Evolutionary conservation across 2,329 filamentous ascomycete species (phyloP).

Genomic region (Penicillium sp.): DNA sequence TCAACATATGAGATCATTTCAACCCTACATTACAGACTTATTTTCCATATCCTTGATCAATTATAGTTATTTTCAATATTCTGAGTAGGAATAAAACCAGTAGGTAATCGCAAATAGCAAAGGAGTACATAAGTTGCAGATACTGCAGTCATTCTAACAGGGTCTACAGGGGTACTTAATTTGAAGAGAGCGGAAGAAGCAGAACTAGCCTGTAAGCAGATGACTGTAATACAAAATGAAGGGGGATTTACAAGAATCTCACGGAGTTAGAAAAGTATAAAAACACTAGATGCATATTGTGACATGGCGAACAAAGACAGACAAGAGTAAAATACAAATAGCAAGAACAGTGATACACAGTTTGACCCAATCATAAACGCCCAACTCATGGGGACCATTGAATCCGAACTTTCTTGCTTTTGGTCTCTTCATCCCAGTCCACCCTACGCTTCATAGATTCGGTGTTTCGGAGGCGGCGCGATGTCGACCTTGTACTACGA

Average conservation of each 20-base stretch:
- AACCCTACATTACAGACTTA: too few species aligned
- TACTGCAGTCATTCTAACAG: neutral
- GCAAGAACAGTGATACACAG: neutral
- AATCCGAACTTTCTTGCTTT: neutral
- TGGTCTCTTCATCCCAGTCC: neutral
- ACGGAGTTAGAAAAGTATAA: neutral
- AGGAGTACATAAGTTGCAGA: too few species aligned
- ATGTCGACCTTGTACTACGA: neutral
- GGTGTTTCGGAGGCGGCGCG: neutral
- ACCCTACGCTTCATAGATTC: neutral
- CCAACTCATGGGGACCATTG: neutral
- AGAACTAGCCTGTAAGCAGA: neutral
- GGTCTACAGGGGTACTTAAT: neutral
- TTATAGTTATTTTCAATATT: too few species aligned
- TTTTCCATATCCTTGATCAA: too few species aligned
- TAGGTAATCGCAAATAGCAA: neutral
- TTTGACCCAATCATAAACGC: neutral
- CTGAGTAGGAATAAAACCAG: neutral
- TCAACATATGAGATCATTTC: too few species aligned
- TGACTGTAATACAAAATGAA: neutral
- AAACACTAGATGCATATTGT: neutral
- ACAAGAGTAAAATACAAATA: neutral
- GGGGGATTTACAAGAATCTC: neutral
- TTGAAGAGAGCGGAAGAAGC: neutral
- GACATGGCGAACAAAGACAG: neutral